Evolutionary conservation across 768 basidiomycete genomes (phyloP), one percentile per base, ranked within the genome.

Genomic region (Coprinopsis marcescibilis): DNA sequence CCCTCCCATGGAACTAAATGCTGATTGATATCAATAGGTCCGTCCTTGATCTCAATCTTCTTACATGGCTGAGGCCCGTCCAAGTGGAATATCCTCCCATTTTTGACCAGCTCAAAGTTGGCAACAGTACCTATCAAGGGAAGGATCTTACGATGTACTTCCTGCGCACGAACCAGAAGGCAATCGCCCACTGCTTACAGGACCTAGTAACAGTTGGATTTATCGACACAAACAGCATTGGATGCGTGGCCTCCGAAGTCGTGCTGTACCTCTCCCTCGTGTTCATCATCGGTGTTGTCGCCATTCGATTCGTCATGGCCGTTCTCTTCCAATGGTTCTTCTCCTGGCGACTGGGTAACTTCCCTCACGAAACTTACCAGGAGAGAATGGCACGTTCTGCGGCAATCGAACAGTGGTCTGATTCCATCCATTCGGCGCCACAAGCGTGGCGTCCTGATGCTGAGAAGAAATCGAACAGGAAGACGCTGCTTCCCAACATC

Each of bases 291-390:
- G 95, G 95, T 50, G 95, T 98, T 51, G 95, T 98, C 53, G 76
- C 80, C 45, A 92, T 96, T 63, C 89, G 92, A 27, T 99, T 98
- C 69, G 71, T 78, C 55, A 95, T 98, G 92, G 96, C 96, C 38
- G 89, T 96, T 60, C 74, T 95, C 62, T 99, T 98, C 66, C 77
- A 88, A 20, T 99, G 96, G 96, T 98, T 97, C 77, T 86, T 89
- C 64, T 91, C 88, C n/a, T 92, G 89, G 84, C 82, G 82, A 58
- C 74, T 99, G 33, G 96, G 96, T 39, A 86, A 89, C 53, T 98
- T 95, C 75, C 85, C 87, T 52, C 77, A 80, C 30, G 96, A 99
- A 68, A 90, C 91, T 13, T 91, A 93, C 61, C 84, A 89, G 60
- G 80, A 98, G 61, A 80, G 94, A 12, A 91, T 91, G 83, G 80